These are phyloP conservation scores for Mycena albidolilacea DNA, from an alignment of 768 basidiomycete species.

Conservation along the genomic window DNA sequence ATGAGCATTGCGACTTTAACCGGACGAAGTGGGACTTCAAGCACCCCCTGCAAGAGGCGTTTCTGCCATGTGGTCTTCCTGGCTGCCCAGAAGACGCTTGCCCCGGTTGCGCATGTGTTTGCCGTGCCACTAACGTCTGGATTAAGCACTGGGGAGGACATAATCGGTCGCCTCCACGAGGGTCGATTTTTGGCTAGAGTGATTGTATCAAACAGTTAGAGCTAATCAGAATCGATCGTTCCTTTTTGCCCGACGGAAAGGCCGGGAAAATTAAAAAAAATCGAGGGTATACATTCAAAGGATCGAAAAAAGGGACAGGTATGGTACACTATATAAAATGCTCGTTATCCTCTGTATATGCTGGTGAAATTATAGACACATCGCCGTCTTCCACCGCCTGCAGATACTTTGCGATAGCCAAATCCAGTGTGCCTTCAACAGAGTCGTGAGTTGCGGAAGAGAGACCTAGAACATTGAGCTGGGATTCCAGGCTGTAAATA, in stretches of 20 bases:
- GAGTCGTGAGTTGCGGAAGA: neutral
- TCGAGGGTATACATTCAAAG: too few species aligned
- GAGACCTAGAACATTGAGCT: constrained; percentile 19
- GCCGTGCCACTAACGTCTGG: constrained; percentile 7
- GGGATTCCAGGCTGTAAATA: constrained; percentile 20
- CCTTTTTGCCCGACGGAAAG: too few species aligned
- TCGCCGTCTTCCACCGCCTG: too few species aligned
- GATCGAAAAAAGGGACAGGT: too few species aligned
- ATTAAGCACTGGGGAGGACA: constrained; percentile 28
- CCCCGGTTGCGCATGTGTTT: constrained; percentile 17
- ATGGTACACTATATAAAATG: too few species aligned
- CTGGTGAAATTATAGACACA: too few species aligned
- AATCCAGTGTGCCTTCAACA: too few species aligned
- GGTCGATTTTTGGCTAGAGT: neutral
- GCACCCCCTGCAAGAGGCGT: constrained; percentile 7
- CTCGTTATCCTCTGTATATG: too few species aligned
- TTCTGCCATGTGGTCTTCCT: neutral
- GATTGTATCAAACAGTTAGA: neutral
- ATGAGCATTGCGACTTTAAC: constrained; percentile 13
- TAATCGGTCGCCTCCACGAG: constrained; percentile 10
- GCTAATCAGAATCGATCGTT: too few species aligned
- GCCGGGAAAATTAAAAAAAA: too few species aligned
- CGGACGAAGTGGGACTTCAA: constrained; percentile 9
- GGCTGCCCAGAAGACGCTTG: constrained; percentile 12
- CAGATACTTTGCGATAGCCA: too few species aligned